Percentiles rank a stretch among this genome's conserved stretches.
Conservation (phyloP, 164 flowering plant species). For the Warburgia ugandensis region DNA sequence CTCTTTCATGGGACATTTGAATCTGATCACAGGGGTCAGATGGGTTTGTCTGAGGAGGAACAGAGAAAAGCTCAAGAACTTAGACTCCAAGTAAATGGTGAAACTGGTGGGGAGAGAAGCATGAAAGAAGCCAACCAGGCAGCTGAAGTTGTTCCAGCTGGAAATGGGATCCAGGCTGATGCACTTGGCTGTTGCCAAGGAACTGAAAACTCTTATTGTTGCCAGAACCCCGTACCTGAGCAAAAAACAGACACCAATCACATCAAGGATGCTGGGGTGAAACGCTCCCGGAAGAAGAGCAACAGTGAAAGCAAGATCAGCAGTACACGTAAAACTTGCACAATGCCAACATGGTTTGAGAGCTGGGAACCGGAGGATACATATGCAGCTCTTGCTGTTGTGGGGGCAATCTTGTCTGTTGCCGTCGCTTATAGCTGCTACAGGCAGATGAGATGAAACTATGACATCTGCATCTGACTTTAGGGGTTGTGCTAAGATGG, state of each 20-base stretch:
- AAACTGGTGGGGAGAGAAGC: conserved; percentile 17
- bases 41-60: conserved; percentile 93
- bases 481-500: not conserved
- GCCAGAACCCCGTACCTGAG: conserved; percentile 31
- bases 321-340: conserved; percentile 38
- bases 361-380: conserved; percentile 94
- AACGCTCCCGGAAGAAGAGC: conserved; percentile 11
- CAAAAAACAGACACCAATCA: conserved; percentile 13
- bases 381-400: conserved; percentile 74
- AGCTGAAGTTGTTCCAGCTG: conserved; percentile 7
- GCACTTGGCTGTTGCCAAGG: conserved; percentile 49
- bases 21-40: conserved; percentile 67
- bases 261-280: conserved; percentile 12
- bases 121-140: conserved; percentile 17
- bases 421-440: conserved; percentile 64
- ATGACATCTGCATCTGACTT: not conserved
- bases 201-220: conserved; percentile 44
- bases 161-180: conserved; percentile 25
- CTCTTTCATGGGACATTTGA: too few species aligned
- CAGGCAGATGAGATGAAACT: conserved; percentile 38
- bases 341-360: conserved; percentile 75
- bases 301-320: conserved; percentile 24
- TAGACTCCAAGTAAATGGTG: conserved; percentile 39
- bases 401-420: conserved; percentile 64
- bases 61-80: conserved; percentile 52